Evolutionary conservation across 2,329 filamentous ascomycete genomes (phyloP), one percentile per base, ranked within the genome.

Genomic region (Cladorrhinum sp.): DNA sequence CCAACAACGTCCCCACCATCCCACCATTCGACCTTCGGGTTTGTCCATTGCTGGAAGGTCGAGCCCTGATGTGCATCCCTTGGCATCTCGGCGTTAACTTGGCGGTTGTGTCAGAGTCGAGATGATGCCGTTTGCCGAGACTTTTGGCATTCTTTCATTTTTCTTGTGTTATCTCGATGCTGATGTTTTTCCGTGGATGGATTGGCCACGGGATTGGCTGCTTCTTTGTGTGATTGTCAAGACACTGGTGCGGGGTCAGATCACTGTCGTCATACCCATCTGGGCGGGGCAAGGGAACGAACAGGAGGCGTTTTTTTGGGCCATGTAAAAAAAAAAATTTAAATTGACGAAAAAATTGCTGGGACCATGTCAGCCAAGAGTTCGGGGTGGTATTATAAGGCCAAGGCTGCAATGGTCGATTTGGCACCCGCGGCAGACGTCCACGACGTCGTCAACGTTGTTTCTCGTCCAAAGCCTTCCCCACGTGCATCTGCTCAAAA

Each of bases 61-160:
- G 14, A 51, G 20, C 21, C 50, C 23, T 23, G 58, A 60, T 55
- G 58, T 59, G 56, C 58, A 57, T 28, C 39, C 36, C 63, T 64
- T 64, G 63, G 63, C 63, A 42, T 51, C 63, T 64, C 20, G 60
- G 63, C 62, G 23, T n/a, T 2, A 12, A 12, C 63, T 64, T 64
- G 63, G 63, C 63, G 48, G 42, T 21, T 21, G 18, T 46, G 42
- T 20, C 42, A 46, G 42, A 46, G 42, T 18, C 33, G 8, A 3
- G 4, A 14, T 20, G 26, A 16, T 46, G 42, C 42, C 42, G 42
- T 46, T 2, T 46, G 42, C 42, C 42, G 42, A 46, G 42, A 18
- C 42, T 46, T 21, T 46, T 2, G 12, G 12, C 10, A 42, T n/a
- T n/a, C n/a, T n/a, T 3, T 42, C 6, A 12, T n/a, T 42, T 42